Conservation (phyloP, 495 filamentous ascomycete genomes). For the Aspergillus haitiensis region DNA sequence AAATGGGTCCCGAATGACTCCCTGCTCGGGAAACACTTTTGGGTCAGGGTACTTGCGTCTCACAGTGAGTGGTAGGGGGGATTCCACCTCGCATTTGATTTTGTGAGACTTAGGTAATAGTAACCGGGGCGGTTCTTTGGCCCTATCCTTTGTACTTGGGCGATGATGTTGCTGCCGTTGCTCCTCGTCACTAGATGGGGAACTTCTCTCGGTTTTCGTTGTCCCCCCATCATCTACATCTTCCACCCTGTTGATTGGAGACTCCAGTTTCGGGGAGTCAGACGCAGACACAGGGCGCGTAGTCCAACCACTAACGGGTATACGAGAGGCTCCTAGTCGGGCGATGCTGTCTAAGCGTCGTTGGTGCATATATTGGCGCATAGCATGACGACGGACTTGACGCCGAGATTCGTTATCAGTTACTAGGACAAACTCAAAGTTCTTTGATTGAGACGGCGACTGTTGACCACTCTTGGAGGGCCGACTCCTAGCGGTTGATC, state of each 20-base stretch:
- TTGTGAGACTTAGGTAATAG: constrained; percentile 17
- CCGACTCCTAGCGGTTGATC: constrained; percentile 15
- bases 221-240: constrained; percentile 14
- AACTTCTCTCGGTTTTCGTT: constrained; percentile 4
- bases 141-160: constrained; percentile 1
- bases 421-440: constrained; percentile 35
- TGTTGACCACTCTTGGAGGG: constrained; percentile 16
- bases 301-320: constrained; percentile 27
- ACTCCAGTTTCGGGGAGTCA: constrained; percentile 17
- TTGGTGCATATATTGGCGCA: constrained; percentile 37
- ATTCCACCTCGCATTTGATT: constrained; percentile 19
- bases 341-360: constrained; percentile 34
- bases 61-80: constrained; percentile 1
- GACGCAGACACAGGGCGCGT: constrained; percentile 15
- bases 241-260: constrained; percentile 14
- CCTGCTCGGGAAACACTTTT: constrained; percentile 17
- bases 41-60: constrained; percentile 16
- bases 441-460: constrained; percentile 21
- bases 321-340: constrained; percentile 28
- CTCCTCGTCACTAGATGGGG: constrained; percentile 15
- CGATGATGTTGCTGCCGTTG: neutral
- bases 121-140: constrained; percentile 10
- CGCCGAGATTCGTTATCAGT: constrained; percentile 34
- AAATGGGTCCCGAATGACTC: constrained; percentile 26
- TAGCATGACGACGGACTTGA: constrained; percentile 35